Conservation (phyloP, 805 yeast species). For the Schwanniomyces yamadae region DNA sequence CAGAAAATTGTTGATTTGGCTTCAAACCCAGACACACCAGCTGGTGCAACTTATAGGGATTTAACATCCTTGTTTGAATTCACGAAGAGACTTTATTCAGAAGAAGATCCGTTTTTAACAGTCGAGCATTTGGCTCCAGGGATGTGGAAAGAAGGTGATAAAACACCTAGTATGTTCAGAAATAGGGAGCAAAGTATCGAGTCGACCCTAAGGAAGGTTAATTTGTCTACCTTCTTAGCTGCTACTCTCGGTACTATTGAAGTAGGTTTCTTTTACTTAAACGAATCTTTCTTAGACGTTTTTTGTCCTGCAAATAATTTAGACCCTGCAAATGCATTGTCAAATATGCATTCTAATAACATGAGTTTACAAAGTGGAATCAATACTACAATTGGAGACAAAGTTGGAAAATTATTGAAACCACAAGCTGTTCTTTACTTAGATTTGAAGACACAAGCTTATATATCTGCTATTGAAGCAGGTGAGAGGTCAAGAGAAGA, state of each 20-base stretch:
- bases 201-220: conserved; percentile 75
- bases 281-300: conserved; percentile 80
- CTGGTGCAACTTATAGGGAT: conserved; percentile 65
- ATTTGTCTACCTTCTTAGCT: conserved; percentile 83
- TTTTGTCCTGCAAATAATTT: conserved; percentile 75
- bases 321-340: conserved; percentile 46
- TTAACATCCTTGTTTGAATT: conserved; percentile 77
- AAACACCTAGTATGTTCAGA: conserved; percentile 55
- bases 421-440: conserved; percentile 76
- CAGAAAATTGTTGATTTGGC: conserved; percentile 73
- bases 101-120: conserved; percentile 68
- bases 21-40: conserved; percentile 60
- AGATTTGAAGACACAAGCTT: conserved; percentile 94
- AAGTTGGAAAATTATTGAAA: conserved; percentile 63
- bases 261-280: conserved; percentile 82
- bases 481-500: conserved; percentile 61
- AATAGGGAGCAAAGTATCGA: conserved; percentile 62
- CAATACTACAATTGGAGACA: conserved; percentile 36
- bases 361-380: conserved; percentile 34
- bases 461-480: conserved; percentile 78
- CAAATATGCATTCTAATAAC: conserved; percentile 31
- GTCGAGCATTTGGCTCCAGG: conserved; percentile 72
- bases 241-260: conserved; percentile 83
- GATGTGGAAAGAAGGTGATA: conserved; percentile 61
- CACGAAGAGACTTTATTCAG: conserved; percentile 66